Conservation (phyloP, 1,284 basidiomycete genomes). For the Trichosporon asahii region DNA sequence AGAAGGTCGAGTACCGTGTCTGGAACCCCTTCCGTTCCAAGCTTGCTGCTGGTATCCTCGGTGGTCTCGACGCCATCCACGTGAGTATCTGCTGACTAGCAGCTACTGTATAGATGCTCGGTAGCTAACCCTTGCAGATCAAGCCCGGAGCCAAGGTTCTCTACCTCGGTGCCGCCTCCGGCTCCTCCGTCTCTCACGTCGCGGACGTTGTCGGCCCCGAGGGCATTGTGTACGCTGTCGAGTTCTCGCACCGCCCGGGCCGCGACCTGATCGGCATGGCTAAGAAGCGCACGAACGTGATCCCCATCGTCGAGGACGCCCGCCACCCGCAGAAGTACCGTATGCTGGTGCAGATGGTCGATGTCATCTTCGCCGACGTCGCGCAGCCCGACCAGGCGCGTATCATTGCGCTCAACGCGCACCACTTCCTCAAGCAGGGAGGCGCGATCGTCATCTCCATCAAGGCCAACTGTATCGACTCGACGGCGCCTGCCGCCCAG, state of each 20-base stretch:
- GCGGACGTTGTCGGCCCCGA: constrained; percentile 97
- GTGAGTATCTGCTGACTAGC: constrained; percentile 32
- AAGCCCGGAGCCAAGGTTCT: constrained; percentile 92
- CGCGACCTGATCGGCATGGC: constrained; percentile 99
- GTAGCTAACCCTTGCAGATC: constrained; percentile 56
- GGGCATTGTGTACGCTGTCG: constrained; percentile 95
- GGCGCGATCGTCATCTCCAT: constrained; percentile 95
- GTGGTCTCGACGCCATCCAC: constrained; percentile 90
- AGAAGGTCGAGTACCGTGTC: constrained; percentile 94
- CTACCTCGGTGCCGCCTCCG: constrained; percentile 90
- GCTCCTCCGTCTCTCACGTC: constrained; percentile 97
- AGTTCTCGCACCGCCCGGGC: constrained; percentile 94
- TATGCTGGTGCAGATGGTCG: constrained; percentile 88
- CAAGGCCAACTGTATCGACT: constrained; percentile 99
- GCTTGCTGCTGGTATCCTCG: constrained; percentile 92
- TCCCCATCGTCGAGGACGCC: constrained; percentile 97
- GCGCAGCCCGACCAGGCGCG: constrained; percentile 98
- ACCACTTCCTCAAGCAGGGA: constrained; percentile 92
- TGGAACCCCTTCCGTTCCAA: constrained; percentile 99
- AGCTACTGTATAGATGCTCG: neutral
- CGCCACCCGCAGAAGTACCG: constrained; percentile 92
- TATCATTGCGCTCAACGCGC: constrained; percentile 88
- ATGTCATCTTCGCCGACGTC: constrained; percentile 96
- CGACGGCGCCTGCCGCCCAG: constrained; percentile 80
- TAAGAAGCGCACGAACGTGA: constrained; percentile 98